Base-by-base conservation (phyloP, 768 basidiomycete genomes). In the Termitomyces sp. region DNA sequence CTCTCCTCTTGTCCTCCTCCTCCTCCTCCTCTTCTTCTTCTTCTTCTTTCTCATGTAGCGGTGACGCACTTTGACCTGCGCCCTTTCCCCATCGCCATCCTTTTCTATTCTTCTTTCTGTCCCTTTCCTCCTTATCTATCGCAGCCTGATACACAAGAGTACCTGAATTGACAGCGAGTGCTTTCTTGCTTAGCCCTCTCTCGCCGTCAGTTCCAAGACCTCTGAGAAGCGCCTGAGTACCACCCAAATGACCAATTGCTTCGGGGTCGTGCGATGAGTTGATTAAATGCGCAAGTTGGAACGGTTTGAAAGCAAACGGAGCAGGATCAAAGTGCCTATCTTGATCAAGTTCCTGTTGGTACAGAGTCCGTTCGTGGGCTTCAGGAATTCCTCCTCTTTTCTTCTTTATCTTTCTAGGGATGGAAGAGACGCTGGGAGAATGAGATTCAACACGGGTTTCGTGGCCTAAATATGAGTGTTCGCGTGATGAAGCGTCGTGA, bases 201-300 rank as follows among this genome's bases (percentile, higher is more conserved):
- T 78, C 73, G 2, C 69, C 64, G 60, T 89, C 72, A 0, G 91
- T 87, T 13, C 92, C 92, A 7, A 98, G 81, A 5, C 92, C 88
- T 1, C 74, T 71, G 13, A 96, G 71, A 13, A 98, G 67, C 8
- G 79, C 83, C 0, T 76, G 63, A 8, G 80, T 74, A 42, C 97
- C 97, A 20, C 94, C 94, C 36, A 96, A 76, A 12, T 70, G 71
- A 18, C 75, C 75, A 31, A 99, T 79, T 14, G 77, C 68, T 2
- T 86, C 79, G 12, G 94, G 61, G 60, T 77, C 87, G 46, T 52
- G 57, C 73, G 97, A 98, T 9, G 94, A 94, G 68, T 98, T 95
- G 37, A 98, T 84, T 53, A 97, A 81, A 59, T 84, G 82, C 1
- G 95, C 95, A 16, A 98, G 85, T 50, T 79, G 75, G 59, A 79